Evolutionary conservation across 164 flowering plant genomes (phyloP), one percentile per base, ranked within the genome.

Genomic region (Magnolia kwangsiensis): DNA sequence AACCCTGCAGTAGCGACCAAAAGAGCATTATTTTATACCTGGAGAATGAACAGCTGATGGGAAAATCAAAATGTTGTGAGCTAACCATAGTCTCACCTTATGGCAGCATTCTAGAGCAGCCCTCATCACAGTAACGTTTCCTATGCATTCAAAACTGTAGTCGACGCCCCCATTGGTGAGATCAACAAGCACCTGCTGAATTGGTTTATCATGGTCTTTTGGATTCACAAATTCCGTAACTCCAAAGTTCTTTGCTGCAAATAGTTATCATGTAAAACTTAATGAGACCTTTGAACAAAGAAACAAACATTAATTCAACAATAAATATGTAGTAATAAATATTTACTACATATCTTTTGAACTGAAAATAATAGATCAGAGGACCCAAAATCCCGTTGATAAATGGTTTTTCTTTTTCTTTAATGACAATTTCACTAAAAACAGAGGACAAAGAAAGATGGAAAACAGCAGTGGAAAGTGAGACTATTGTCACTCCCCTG

Each of bases 81-180:
- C 14, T 7, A 37, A 69, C 63, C 23, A 68, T n/a, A 59, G 31
- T 37, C 83, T 81, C 81, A 96, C 99, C 94, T 96, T 96, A 81
- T 96, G 99, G 80, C 98, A 94, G 86, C 99, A 96, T 74, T 96
- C 99, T 75, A 96, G 51, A 80, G 99, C 99, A 75, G 98, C 85
- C 78, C 99, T 90, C 99, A 96, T 96, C 49, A 96, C 85, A 37
- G 90, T 82, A 73, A 96, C 98, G 81, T 91, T 94, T 29, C 99
- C 99, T 59, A 96, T 92, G 85, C 99, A 96, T 87, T 96, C 99
- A 81, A 96, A 96, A 80, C 99, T 96, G 82, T 94, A 96, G 83
- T 96, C 99, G 78, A 96, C 99, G 37, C 99, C 99, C 78, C 99
- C 99, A 85, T 96, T 98, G 0, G 99, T 96, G 74, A 87, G 85